These are phyloP conservation scores for Pulveroboletus sp. DNA, from an alignment of 768 basidiomycete genomes.

Conservation along the genomic window DNA sequence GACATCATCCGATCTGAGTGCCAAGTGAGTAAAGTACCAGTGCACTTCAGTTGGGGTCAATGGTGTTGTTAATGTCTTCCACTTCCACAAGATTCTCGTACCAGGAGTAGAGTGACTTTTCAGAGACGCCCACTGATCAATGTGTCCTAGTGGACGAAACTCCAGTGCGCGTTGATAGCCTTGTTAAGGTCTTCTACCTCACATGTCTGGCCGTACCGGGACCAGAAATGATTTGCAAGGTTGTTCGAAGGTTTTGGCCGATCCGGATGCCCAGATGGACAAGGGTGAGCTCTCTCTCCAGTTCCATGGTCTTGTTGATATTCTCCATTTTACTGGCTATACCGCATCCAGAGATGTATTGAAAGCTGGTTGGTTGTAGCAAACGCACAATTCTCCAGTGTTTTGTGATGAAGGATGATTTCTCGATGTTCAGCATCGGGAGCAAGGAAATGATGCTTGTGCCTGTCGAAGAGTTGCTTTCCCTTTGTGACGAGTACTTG, in stretches of 20 bases:
- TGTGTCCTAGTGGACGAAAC: slow-evolving; percentile 1
- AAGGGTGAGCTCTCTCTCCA: background rate
- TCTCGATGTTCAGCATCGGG: no score
- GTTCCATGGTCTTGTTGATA: background rate
- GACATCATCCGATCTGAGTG: background rate
- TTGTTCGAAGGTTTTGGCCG: slow-evolving; percentile 4
- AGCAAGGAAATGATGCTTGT: no score
- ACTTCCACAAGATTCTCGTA: background rate
- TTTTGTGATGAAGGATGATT: background rate
- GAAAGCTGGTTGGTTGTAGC: background rate
- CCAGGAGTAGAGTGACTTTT: background rate
- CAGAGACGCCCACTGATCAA: background rate
- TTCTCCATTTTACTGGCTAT: background rate
- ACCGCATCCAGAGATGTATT: background rate
- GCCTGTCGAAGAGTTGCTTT: no score
- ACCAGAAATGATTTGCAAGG: slow-evolving; percentile 13
- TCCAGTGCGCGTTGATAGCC: slow-evolving; percentile 13
- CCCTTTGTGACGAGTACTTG: no score
- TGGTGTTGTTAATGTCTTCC: background rate
- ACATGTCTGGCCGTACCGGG: background rate
- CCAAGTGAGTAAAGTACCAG: background rate
- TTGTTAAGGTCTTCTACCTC: slow-evolving; percentile 12
- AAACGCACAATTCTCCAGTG: background rate
- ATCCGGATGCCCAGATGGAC: slow-evolving; percentile 4
- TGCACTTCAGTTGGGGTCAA: background rate